These are phyloP conservation scores for Melanogaster broomeanus DNA, from an alignment of 768 basidiomycete species.

Conservation along the genomic window DNA sequence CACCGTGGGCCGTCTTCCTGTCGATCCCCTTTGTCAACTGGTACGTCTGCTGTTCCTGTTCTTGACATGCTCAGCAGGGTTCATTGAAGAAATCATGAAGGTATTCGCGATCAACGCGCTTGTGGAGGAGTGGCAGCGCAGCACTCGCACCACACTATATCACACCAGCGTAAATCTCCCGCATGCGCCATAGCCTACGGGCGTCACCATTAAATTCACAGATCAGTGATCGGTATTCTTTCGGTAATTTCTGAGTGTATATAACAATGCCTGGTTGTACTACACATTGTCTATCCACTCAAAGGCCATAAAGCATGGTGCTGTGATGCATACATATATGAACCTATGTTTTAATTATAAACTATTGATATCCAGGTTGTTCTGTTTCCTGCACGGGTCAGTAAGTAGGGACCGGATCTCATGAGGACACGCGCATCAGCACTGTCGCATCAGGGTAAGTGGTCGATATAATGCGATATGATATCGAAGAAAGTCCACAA, in stretches of 20 bases:
- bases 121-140: constrained; percentile 7
- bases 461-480: constrained; percentile 72
- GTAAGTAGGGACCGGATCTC: constrained; percentile 13
- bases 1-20: not conserved
- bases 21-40: constrained; percentile 15
- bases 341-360: constrained; percentile 18
- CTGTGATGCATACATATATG: constrained; percentile 30
- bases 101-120: constrained; percentile 11
- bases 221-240: not conserved
- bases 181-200: not conserved
- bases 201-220: constrained; percentile 2
- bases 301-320: constrained; percentile 8
- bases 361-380: not conserved
- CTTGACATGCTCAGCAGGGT: not conserved
- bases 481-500: constrained; percentile 94
- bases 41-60: constrained; percentile 11
- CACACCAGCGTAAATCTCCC: not conserved
- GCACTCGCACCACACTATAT: constrained; percentile 5
- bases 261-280: too few species aligned
- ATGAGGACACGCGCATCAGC: constrained; percentile 1
- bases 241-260: not conserved
- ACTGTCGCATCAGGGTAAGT: constrained; percentile 38
- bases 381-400: constrained; percentile 3
- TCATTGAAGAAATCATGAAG: constrained; percentile 10
- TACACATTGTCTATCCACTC: too few species aligned